Base-by-base conservation (phyloP, 768 basidiomycete genomes). In the Naganishia onofrii region DNA sequence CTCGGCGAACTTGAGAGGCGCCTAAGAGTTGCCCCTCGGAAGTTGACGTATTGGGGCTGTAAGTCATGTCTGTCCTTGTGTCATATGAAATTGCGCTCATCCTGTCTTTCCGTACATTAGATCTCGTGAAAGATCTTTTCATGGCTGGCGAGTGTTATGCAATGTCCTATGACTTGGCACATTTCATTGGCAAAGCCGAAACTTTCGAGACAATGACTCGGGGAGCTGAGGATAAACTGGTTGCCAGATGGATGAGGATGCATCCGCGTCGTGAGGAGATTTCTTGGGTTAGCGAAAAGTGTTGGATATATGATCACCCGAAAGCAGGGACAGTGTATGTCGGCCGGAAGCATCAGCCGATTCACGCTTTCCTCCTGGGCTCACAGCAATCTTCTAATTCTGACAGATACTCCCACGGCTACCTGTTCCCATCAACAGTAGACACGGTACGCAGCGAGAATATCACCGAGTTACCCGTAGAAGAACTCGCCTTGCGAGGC, bases 291-390 rank as follows among this genome's bases (percentile, higher is more conserved):
- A 89, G 90, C 74, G 94, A 99, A 77, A 87, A 89, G 31, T 98
- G 95, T 81, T 95, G 92, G 91, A 92, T 99, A 73, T 97, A 99
- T 81, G 94, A 99, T 78, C 95, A 97, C 81, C 95, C 95, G 1
- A 89, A 92, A 58, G 88, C 91, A 19, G 90, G 91, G 57, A 96
- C 94, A 23, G 93, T 95, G 88, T 93, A 84, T 77, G 90, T 84
- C 32, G 29, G 48, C n/a, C 3, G 15, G 2, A 31, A 34, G 66
- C 32, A 48, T 55, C 9, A 12, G 28, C n/a, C 21, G 29, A 46
- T 15, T 19, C 56, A 28, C 17, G 34, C 66, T 68, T 67, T 66
- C 52, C 19, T 29, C 46, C 23, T 32, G 64, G 12, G 67, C 72
- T 71, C 67, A 57, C 68, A 10, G 6, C 15, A 12, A 15, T 42